Evolutionary conservation across 768 basidiomycete genomes (phyloP).

Genomic region (Pleurotus giganteus): DNA sequence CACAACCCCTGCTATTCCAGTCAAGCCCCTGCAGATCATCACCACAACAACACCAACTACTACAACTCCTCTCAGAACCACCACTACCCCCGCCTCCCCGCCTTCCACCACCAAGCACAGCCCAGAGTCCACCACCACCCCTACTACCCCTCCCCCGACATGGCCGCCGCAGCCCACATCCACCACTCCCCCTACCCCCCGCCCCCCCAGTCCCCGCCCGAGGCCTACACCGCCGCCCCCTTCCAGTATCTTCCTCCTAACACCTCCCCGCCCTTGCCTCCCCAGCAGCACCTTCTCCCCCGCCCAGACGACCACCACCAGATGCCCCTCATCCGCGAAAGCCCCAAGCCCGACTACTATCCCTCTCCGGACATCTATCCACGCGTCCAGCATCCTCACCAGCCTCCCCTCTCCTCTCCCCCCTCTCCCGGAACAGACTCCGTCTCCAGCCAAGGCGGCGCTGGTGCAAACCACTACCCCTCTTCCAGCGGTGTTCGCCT

Average conservation of each 20-base stretch:
- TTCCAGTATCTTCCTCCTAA: slow-evolving; percentile 39
- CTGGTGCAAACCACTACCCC: slow-evolving; percentile 52
- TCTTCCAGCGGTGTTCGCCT: slow-evolving; percentile 53
- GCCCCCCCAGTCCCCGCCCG: slow-evolving; percentile 31
- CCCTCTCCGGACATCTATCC: slow-evolving; percentile 55
- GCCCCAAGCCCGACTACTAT: slow-evolving; percentile 45
- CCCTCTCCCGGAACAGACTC: slow-evolving; percentile 33
- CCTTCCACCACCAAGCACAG: background rate
- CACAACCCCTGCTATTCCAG: background rate
- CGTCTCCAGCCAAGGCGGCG: slow-evolving; percentile 30
- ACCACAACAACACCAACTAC: background rate
- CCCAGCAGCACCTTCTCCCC: slow-evolving; percentile 37
- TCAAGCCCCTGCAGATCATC: background rate
- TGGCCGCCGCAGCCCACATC: slow-evolving; percentile 22
- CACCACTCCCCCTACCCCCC: slow-evolving; percentile 26
- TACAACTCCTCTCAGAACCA: background rate
- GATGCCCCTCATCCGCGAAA: slow-evolving; percentile 16
- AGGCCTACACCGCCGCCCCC: slow-evolving; percentile 33
- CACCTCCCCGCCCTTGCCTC: slow-evolving; percentile 38
- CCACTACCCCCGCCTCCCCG: background rate
- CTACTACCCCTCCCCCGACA: background rate
- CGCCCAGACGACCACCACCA: slow-evolving; percentile 9
- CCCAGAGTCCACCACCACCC: background rate
- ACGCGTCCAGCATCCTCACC: slow-evolving; percentile 37
- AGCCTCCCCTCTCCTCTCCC: slow-evolving; percentile 19